phyloP scores from a whole-genome alignment of 2,329 filamentous ascomycete species.

The Aurifilum marmelostoma region DNA sequence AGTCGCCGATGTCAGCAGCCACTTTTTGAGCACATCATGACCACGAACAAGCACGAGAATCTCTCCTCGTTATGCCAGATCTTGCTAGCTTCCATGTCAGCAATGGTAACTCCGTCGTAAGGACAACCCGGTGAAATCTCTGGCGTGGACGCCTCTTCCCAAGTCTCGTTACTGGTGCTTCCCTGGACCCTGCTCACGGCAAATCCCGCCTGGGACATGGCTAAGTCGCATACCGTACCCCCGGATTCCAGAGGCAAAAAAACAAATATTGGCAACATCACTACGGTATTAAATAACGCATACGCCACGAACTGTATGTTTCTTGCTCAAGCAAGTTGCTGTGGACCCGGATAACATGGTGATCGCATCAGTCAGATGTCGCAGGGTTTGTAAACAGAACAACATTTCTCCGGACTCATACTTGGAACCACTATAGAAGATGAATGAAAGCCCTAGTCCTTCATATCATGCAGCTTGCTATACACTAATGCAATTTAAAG shows the following conservation, averaged over 20 bases:
- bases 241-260: neutral
- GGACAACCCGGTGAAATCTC: neutral
- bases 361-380: too few species aligned
- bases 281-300: neutral
- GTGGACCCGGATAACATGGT: neutral
- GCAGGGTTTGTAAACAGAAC: too few species aligned
- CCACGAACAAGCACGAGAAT: neutral
- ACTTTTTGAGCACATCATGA: neutral
- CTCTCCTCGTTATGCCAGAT: neutral
- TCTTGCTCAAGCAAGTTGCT: neutral
- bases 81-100: neutral
- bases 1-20: neutral
- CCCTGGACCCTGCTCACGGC: neutral
- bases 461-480: neutral
- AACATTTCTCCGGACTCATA: too few species aligned
- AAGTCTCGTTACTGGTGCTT: neutral
- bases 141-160: neutral
- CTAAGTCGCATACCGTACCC: neutral
- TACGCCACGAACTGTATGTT: neutral
- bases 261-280: neutral
- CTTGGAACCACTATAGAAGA: neutral
- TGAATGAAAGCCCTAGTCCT: rapidly evolving
- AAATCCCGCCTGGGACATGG: neutral
- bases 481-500: neutral
- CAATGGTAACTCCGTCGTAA: neutral